Evolutionary conservation across 2,329 filamentous ascomycete species (phyloP).

Genomic region (Cytospora schulzeri): DNA sequence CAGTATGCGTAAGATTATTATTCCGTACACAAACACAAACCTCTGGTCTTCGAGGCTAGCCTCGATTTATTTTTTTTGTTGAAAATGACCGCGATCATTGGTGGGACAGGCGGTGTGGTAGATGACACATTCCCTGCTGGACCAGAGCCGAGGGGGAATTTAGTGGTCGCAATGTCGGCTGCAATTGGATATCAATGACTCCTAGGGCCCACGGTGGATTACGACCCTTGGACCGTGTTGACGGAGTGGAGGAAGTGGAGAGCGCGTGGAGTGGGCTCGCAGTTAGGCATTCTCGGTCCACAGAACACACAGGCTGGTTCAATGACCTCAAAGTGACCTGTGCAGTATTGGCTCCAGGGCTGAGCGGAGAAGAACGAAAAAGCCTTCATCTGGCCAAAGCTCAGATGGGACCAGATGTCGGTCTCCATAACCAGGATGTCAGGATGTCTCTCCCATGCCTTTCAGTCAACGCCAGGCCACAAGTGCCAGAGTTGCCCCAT

Average conservation of each 20-base stretch:
- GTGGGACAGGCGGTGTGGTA: conserved; percentile 27
- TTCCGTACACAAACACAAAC: background rate
- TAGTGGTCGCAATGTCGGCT: conserved; percentile 11
- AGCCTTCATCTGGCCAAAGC: conserved; percentile 24
- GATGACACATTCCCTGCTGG: conserved; percentile 20
- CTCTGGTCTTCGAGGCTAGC: background rate
- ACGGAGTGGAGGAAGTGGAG: conserved; percentile 7
- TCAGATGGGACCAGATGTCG: conserved; percentile 4
- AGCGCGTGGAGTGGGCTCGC: conserved; percentile 1
- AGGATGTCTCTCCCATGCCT: conserved; percentile 5
- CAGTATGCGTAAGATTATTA: background rate
- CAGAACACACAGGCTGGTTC: background rate
- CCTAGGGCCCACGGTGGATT: conserved; percentile 19
- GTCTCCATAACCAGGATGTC: background rate
- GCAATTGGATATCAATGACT: conserved; percentile 21
- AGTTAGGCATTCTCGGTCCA: conserved; percentile 9
- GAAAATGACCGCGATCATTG: conserved; percentile 22
- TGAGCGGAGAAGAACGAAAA: background rate
- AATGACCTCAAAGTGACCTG: conserved; percentile 21
- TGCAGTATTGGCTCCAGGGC: conserved; percentile 16
- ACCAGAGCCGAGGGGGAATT: conserved; percentile 20
- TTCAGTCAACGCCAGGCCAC: background rate
- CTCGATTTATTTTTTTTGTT: background rate
- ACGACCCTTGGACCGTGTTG: conserved; percentile 8
- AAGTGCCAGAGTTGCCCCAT: background rate